Base-by-base conservation (phyloP, 768 basidiomycete genomes). In the Pisolithus marmoratus region DNA sequence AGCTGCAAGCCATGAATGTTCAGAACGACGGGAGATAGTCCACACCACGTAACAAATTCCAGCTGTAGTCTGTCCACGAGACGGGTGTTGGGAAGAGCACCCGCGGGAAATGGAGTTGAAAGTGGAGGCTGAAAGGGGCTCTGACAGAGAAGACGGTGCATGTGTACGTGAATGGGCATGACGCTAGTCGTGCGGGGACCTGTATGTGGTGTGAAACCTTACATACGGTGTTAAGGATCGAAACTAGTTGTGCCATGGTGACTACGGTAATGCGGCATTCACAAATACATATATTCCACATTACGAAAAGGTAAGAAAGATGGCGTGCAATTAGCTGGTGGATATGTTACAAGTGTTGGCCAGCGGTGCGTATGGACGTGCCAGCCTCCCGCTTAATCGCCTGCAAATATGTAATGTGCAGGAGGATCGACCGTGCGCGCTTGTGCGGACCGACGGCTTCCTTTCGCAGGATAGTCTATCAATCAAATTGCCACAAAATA, bases 161-260 rank as follows among this genome's bases (percentile, higher is more conserved):
- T 63, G 68, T 68, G 68, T 68, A 68, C 67, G 68, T 68, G 67
- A 68, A 61, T 51, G 59, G 57, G 67, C 66, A 68, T 57, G 58
- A 65, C 29, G 58, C 29, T 52, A 50, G 57, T 48, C 37, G 53
- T 66, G 56, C 66, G 68, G 66, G 68, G 68, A 67, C 68, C 68
- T 69, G 56, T 63, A 64, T 66, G 65, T 68, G 68, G 59, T 68
- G 60, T 62, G 64, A 65, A 67, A 64, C 44, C 57, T 64, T 59
- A 64, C 60, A 68, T 68, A 64, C 50, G 34, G 36, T 47, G 46
- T 59, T 51, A 51, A 55, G 54, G 53, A 58, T 69, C 60, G 65
- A 65, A 60, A 58, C 55, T 56, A 61, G 49, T 56, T 47, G 53
- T 57, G 51, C 50, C 50, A 59, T 52, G 58, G 54, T 58, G 60